A percentile compares a stretch with the other conserved stretches of the same genome.
phyloP scores from a whole-genome alignment of 495 filamentous ascomycete species.

The Lepidopterella palustris region DNA sequence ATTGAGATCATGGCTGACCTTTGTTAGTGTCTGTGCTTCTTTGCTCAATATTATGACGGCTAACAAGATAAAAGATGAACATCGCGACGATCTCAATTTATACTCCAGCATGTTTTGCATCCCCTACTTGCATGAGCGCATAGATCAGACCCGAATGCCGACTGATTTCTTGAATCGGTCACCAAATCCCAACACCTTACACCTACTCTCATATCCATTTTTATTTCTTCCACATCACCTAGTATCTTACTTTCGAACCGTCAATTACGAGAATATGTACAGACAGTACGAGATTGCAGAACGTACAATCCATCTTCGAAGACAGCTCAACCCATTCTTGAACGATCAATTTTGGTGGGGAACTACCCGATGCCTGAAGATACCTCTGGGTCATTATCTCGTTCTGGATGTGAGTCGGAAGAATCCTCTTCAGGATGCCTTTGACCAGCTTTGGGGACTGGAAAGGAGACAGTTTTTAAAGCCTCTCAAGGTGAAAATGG shows the following conservation, averaged over 20 bases:
- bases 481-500: constrained; percentile 82
- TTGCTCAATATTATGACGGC: background rate
- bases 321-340: constrained; percentile 42
- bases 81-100: constrained; percentile 56
- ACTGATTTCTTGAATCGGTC: constrained; percentile 60
- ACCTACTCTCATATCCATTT: constrained; percentile 76
- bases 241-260: constrained; percentile 80
- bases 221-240: constrained; percentile 66
- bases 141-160: constrained; percentile 72
- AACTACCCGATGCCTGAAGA: constrained; percentile 44
- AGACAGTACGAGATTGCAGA: constrained; percentile 64
- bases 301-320: constrained; percentile 50
- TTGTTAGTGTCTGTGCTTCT: constrained; percentile 44
- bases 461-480: constrained; percentile 74
- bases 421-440: constrained; percentile 65
- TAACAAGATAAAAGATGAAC: constrained; percentile 46
- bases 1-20: constrained; percentile 69
- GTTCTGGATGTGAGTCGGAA: constrained; percentile 69
- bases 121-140: constrained; percentile 65
- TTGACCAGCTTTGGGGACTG: constrained; percentile 82
- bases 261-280: constrained; percentile 80
- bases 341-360: constrained; percentile 26
- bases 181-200: constrained; percentile 55
- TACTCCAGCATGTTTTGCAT: constrained; percentile 63
- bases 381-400: constrained; percentile 62